Percentiles rank a stretch among this genome's conserved stretches.
Conservation (phyloP, 2,329 filamentous ascomycete species). For the Gremmenia infestans region DNA sequence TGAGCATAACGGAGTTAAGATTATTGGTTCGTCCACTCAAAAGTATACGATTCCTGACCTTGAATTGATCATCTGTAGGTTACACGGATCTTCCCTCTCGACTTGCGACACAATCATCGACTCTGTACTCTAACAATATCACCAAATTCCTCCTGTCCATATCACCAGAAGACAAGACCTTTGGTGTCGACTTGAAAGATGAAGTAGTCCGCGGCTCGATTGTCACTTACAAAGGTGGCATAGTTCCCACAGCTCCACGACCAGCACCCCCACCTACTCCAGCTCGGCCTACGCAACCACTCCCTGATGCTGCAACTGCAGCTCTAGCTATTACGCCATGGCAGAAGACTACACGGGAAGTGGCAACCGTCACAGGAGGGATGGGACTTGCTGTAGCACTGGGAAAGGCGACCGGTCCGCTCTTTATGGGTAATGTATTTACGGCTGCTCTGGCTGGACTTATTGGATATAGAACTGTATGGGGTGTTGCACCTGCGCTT, state of each 20-base stretch:
- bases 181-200: conserved; percentile 74
- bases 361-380: conserved; percentile 67
- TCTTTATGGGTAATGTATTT: conserved; percentile 86
- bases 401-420: conserved; percentile 73
- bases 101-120: conserved; percentile 83
- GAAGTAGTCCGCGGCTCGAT: conserved; percentile 84
- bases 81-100: conserved; percentile 87
- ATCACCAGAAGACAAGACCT: conserved; percentile 69
- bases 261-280: conserved; percentile 52
- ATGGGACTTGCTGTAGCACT: conserved; percentile 73
- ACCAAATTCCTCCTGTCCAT: conserved; percentile 84
- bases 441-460: conserved; percentile 79
- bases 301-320: conserved; percentile 47
- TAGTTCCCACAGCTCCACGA: conserved; percentile 71
- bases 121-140: conserved; percentile 90
- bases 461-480: conserved; percentile 83
- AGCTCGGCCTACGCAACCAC: conserved; percentile 46
- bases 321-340: conserved; percentile 71
- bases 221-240: conserved; percentile 71
- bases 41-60: neutral
- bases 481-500: conserved; percentile 77
- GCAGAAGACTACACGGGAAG: conserved; percentile 73
- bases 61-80: conserved; percentile 36
- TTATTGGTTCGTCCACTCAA: conserved; percentile 59
- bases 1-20: conserved; percentile 71